phyloP scores from a whole-genome alignment of 768 basidiomycete genomes.

The Gymnopilus dilepis region DNA sequence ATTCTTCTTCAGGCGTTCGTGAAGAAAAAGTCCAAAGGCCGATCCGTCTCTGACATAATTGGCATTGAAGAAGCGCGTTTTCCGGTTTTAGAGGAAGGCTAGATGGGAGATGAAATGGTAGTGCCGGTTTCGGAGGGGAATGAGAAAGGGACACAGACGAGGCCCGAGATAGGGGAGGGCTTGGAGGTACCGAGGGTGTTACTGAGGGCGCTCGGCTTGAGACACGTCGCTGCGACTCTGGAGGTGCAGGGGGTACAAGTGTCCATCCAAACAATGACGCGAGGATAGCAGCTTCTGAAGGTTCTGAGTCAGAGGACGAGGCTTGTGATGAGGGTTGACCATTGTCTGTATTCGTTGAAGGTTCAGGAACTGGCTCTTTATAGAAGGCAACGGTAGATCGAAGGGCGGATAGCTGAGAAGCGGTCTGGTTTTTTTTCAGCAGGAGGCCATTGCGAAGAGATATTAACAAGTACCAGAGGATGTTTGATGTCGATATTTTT shows the following conservation, averaged over 20 bases:
- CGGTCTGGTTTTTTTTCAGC: slow-evolving; percentile 45
- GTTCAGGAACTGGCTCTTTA: slow-evolving; percentile 21
- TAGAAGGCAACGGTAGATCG: slow-evolving; percentile 49
- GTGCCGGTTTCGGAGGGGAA: slow-evolving; percentile 22
- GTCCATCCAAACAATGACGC: slow-evolving; percentile 58
- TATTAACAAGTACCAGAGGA: slow-evolving; percentile 60
- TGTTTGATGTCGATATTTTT: slow-evolving; percentile 66
- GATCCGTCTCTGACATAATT: slow-evolving; percentile 77
- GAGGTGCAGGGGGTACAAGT: slow-evolving; percentile 40
- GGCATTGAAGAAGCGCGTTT: slow-evolving; percentile 63
- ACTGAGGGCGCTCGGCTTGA: slow-evolving; percentile 39
- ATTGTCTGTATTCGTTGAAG: slow-evolving; percentile 16
- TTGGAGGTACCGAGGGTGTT: slow-evolving; percentile 32
- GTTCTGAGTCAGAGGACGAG: slow-evolving; percentile 8
- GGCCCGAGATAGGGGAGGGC: slow-evolving; percentile 40
- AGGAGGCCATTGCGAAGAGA: neutral
- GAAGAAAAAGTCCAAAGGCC: slow-evolving; percentile 77
- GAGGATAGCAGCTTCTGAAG: slow-evolving; percentile 49
- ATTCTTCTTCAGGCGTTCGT: slow-evolving; percentile 22
- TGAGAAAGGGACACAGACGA: slow-evolving; percentile 36
- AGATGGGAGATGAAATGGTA: slow-evolving; percentile 34
- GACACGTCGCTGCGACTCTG: slow-evolving; percentile 35
- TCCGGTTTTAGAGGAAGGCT: slow-evolving; percentile 42
- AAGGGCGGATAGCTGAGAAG: slow-evolving; percentile 60
- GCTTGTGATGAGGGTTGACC: slow-evolving; percentile 1